phyloP scores from a whole-genome alignment of 352 stramenopile genomes.

The Phytophthora boehmeriae region DNA sequence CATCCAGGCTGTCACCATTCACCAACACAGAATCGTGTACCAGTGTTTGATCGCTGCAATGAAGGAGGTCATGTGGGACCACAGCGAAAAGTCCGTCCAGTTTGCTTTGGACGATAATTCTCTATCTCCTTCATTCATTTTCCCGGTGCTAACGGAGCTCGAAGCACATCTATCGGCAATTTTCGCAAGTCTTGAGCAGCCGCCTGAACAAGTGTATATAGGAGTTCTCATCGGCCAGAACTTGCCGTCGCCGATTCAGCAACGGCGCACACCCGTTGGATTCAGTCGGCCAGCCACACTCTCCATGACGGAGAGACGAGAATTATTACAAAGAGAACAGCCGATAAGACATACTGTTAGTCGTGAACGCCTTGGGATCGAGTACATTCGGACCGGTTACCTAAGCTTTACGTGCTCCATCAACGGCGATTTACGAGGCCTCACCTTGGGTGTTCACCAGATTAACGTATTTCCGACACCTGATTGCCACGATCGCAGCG shows the following conservation, averaged over 20 bases:
- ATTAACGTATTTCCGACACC: constrained; percentile 64
- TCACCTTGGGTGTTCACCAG: constrained; percentile 56
- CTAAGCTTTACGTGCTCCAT: constrained; percentile 71
- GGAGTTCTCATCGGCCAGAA: constrained; percentile 68
- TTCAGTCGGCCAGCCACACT: constrained; percentile 30
- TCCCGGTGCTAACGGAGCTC: constrained; percentile 46
- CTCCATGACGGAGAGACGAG: constrained; percentile 41
- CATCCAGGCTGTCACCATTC: constrained; percentile 42
- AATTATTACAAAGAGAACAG: constrained; percentile 62
- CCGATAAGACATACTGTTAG: constrained; percentile 44
- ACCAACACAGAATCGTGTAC: constrained; percentile 47
- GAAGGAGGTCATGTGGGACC: constrained; percentile 73
- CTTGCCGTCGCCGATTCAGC: constrained; percentile 69
- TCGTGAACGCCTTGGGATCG: constrained; percentile 55
- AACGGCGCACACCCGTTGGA: constrained; percentile 37
- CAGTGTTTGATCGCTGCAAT: constrained; percentile 42
- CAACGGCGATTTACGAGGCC: constrained; percentile 51
- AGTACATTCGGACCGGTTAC: constrained; percentile 56
- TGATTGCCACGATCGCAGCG: constrained; percentile 62
- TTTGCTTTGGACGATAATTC: constrained; percentile 48
- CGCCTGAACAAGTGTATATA: constrained; percentile 65
- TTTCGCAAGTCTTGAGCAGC: constrained; percentile 29
- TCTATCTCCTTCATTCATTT: constrained; percentile 46
- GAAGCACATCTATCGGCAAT: constrained; percentile 48
- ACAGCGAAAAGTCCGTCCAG: constrained; percentile 60